Evolutionary conservation across 768 basidiomycete genomes (phyloP).

Genomic region (Boletus vinaceobasis): DNA sequence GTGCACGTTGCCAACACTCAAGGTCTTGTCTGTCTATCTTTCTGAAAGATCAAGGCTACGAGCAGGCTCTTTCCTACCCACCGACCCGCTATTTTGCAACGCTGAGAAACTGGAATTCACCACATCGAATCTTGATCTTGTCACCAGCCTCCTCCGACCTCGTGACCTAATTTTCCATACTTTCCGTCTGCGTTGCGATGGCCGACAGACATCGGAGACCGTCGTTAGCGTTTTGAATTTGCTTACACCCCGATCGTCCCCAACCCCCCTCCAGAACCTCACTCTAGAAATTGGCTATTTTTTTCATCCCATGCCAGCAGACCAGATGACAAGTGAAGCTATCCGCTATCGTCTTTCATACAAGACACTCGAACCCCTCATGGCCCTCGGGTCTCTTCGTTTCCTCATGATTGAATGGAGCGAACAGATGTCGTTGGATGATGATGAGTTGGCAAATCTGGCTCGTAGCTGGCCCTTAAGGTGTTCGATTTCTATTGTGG

Average conservation of each 20-base stretch:
- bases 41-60: neutral
- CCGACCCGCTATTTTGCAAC: neutral
- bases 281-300: neutral
- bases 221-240: neutral
- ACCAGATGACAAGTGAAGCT: slow-evolving; percentile 3
- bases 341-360: slow-evolving; percentile 7
- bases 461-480: slow-evolving; percentile 4
- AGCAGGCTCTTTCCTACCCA: neutral
- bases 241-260: neutral
- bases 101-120: neutral
- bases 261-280: neutral
- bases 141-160: slow-evolving; percentile 7
- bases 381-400: neutral
- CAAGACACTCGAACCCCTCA: slow-evolving; percentile 2
- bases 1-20: slow-evolving; percentile 7
- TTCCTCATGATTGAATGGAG: slow-evolving; percentile 6
- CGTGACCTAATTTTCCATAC: slow-evolving; percentile 3
- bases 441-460: slow-evolving; percentile 1
- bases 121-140: slow-evolving; percentile 4
- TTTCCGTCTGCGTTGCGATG: neutral
- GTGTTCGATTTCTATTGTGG: slow-evolving; percentile 2
- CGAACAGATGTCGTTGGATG: slow-evolving; percentile 12
- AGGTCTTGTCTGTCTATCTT: neutral
- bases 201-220: neutral
- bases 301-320: neutral